phyloP scores from a whole-genome alignment of 371 early-diverging fungal genomes.

The Chytridium lagenaria region DNA sequence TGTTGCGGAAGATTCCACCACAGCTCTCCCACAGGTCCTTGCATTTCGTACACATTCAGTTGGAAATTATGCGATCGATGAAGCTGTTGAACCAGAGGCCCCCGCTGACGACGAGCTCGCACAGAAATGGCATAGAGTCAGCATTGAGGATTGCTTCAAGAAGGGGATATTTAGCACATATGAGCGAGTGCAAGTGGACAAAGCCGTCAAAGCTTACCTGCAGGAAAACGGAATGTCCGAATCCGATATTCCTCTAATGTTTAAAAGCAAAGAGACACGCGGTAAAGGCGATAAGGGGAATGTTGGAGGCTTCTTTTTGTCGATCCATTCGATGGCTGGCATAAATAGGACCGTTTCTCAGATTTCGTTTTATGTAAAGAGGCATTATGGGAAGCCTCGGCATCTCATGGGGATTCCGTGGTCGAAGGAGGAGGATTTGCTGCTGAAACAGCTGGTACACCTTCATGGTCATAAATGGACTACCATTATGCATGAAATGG shows the following conservation, averaged over 20 bases:
- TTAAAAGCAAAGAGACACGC: not conserved
- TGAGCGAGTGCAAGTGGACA: constrained; percentile 16
- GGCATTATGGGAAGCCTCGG: too few species aligned
- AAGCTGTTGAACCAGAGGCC: too few species aligned
- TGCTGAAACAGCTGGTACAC: constrained; percentile 16
- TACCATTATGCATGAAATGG: constrained; percentile 24
- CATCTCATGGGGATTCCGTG: not conserved
- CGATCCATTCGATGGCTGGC: too few species aligned
- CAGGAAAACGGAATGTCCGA: not conserved
- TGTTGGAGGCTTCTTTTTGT: too few species aligned
- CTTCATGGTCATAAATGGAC: constrained; percentile 23
- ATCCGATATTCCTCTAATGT: not conserved
- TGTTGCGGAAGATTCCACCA: too few species aligned
- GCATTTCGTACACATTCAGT: too few species aligned
- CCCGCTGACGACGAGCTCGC: too few species aligned
- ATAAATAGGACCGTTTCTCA: too few species aligned
- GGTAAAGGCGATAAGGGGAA: not conserved
- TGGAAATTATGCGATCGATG: too few species aligned
- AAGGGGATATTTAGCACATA: not conserved
- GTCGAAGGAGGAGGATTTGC: not conserved
- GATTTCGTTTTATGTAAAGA: too few species aligned
- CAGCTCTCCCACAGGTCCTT: too few species aligned
- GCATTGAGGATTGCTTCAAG: not conserved
- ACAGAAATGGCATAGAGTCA: too few species aligned
- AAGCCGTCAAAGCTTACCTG: not conserved